Evolutionary conservation across 139 green algal species (phyloP), one percentile per base, ranked within the genome.

Genomic region (Edaphochlamys debaryana): DNA sequence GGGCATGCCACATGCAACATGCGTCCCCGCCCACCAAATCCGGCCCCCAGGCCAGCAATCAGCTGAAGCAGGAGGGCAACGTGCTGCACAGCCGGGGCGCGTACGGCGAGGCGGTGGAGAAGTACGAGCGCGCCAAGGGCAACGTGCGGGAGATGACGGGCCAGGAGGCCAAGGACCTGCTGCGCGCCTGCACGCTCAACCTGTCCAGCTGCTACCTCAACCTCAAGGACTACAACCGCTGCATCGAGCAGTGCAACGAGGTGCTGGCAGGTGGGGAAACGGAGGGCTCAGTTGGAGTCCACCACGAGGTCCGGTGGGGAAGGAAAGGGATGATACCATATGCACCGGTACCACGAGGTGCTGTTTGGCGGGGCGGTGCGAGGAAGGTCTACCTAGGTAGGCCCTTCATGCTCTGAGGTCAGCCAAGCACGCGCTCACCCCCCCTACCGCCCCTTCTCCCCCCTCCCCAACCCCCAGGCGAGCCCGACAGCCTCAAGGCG

Each of bases 11-110:
- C n/a, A n/a, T n/a, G n/a, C n/a, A n/a, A n/a, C n/a, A n/a, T n/a
- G n/a, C n/a, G n/a, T n/a, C n/a, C n/a, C n/a, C n/a, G n/a, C n/a
- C n/a, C n/a, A n/a, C n/a, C n/a, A n/a, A n/a, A n/a, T n/a, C n/a
- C n/a, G n/a, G n/a, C n/a, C n/a, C n/a, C n/a, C 85, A 92, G 88
- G 89, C 78, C 56, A 89, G 86, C 74, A 85, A 82, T 27, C 84
- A 88, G 76, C 67, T 92, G n/a, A 92, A 93, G 58, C n/a, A n/a
- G 1, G 90, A 93, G 50, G 90, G 90, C 52, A 93, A 93, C 73
- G 42, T 69, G 84, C 78, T 93, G 54, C 90, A 93, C 60, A 68
- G 52, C 22, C 50, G 64, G 5, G 82, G 78, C 29, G 70, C 52
- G 0, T 90, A 76, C 79, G 48, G 62, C 29, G 84, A 87, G 37